A percentile compares a stretch with the other conserved stretches of the same genome.
Evolutionary conservation across 352 stramenopile genomes (phyloP).

Genomic region (Globisporangium cederbergense): DNA sequence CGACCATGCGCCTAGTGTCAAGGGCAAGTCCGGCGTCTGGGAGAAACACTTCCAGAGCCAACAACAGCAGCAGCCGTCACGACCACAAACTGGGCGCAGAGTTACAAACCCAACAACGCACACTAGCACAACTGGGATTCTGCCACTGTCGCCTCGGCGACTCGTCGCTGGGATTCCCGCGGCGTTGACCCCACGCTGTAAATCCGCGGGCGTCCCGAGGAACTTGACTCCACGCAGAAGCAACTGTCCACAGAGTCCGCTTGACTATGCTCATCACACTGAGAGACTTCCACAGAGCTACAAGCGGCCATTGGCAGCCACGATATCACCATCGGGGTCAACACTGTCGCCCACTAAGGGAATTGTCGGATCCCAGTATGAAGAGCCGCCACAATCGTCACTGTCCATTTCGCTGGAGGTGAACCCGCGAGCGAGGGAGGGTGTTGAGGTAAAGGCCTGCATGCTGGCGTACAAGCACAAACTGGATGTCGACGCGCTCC

Average conservation of each 20-base stretch:
- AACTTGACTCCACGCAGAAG: background rate
- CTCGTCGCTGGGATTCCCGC: background rate
- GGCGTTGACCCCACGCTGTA: constrained; percentile 17
- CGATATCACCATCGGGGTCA: background rate
- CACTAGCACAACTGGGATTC: no score
- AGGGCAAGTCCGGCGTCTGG: constrained; percentile 31
- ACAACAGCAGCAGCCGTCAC: constrained; percentile 21
- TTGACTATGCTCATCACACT: background rate
- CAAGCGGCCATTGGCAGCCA: constrained; percentile 5
- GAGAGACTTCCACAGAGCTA: background rate
- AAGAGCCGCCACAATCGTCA: background rate
- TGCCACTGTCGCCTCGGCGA: constrained; percentile 9
- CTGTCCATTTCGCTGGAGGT: constrained; percentile 16
- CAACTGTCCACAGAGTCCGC: background rate
- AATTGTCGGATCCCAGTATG: background rate
- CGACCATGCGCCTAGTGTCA: constrained; percentile 23
- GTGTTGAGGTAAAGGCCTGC: constrained; percentile 67
- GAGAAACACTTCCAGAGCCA: constrained; percentile 30
- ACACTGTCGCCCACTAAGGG: background rate
- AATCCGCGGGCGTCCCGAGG: constrained; percentile 18
- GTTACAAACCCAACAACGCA: background rate
- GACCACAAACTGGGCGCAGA: constrained; percentile 14
- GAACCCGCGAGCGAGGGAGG: constrained; percentile 37
- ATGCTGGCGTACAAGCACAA: constrained; percentile 63
- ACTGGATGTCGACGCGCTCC: constrained; percentile 54